Conservation (phyloP, 2,329 filamentous ascomycete genomes). For the Fusarium palustre region DNA sequence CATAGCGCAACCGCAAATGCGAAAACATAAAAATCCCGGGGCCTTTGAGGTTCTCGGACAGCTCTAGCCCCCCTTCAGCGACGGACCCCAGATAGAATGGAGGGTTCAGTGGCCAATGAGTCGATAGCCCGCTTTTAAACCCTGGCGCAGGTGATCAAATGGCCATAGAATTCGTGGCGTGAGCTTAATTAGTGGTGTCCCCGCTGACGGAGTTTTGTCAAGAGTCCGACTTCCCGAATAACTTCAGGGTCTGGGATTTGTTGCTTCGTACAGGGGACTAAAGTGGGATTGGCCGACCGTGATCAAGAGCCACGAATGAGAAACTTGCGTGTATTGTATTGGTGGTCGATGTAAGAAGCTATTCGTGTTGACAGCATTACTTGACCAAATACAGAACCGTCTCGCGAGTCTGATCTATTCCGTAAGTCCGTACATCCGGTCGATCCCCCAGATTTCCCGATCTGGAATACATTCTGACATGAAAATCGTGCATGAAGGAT, state of each 20-base stretch:
- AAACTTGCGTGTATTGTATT: neutral
- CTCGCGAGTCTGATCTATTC: neutral
- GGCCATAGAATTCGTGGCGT: neutral
- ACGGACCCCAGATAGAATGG: neutral
- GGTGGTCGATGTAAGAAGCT: neutral
- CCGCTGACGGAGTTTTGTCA: neutral
- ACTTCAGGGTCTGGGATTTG: constrained; percentile 5
- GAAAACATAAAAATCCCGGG: constrained; percentile 2
- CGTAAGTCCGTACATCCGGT: constrained; percentile 27
- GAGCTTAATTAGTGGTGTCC: neutral
- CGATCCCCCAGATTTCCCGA: constrained; percentile 22
- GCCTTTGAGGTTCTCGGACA: constrained; percentile 4
- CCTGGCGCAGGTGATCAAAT: neutral
- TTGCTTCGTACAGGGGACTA: neutral
- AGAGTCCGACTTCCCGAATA: constrained; percentile 7
- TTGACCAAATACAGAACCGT: neutral
- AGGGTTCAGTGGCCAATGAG: neutral
- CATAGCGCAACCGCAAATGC: constrained; percentile 1
- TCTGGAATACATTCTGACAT: neutral
- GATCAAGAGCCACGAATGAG: fast-evolving
- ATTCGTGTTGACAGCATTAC: neutral
- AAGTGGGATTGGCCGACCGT: neutral
- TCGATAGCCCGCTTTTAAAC: neutral
- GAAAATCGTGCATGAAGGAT: neutral
- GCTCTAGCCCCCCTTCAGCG: neutral